Conservation (phyloP, 305 asterid species). For the Fraxinus baroniana region DNA sequence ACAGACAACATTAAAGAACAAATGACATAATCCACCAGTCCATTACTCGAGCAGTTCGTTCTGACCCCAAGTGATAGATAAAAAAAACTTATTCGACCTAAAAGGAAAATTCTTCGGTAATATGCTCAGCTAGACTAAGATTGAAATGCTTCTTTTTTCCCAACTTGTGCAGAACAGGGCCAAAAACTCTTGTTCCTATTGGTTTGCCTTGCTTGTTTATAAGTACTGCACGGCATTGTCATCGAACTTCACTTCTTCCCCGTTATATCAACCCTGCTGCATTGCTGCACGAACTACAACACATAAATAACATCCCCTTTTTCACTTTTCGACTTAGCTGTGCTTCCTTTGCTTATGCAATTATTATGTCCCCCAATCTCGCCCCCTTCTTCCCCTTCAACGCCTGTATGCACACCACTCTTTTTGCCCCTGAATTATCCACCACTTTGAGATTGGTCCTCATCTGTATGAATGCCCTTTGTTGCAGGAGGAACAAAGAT, state of each 20-base stretch:
- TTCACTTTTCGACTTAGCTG: slow-evolving; percentile 77
- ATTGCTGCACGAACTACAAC: slow-evolving; percentile 93
- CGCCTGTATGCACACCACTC: slow-evolving; percentile 85
- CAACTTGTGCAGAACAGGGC: slow-evolving; percentile 91
- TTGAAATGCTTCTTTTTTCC: slow-evolving; percentile 94
- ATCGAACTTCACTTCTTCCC: slow-evolving; percentile 86
- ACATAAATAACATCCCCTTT: slow-evolving; percentile 78
- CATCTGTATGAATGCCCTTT: slow-evolving; percentile 84
- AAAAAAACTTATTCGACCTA: not conserved
- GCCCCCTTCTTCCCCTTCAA: slow-evolving; percentile 87
- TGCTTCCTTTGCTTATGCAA: slow-evolving; percentile 84
- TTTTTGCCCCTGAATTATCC: slow-evolving; percentile 84
- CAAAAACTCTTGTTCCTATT: slow-evolving; percentile 83
- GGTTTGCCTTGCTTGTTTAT: slow-evolving; percentile 90
- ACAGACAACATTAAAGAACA: slow-evolving; percentile 14
- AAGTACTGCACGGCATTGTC: slow-evolving; percentile 86
- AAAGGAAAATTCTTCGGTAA: slow-evolving; percentile 30
- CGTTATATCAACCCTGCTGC: slow-evolving; percentile 80
- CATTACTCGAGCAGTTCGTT: not conserved
- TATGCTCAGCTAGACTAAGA: slow-evolving; percentile 84
- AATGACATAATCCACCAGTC: not conserved
- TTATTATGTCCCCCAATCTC: slow-evolving; percentile 75
- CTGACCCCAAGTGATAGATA: not conserved
- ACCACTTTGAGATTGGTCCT: slow-evolving; percentile 80
- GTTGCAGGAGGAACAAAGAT: slow-evolving; percentile 52